phyloP scores from a whole-genome alignment of 768 basidiomycete species.

The Lentinula lateritia region DNA sequence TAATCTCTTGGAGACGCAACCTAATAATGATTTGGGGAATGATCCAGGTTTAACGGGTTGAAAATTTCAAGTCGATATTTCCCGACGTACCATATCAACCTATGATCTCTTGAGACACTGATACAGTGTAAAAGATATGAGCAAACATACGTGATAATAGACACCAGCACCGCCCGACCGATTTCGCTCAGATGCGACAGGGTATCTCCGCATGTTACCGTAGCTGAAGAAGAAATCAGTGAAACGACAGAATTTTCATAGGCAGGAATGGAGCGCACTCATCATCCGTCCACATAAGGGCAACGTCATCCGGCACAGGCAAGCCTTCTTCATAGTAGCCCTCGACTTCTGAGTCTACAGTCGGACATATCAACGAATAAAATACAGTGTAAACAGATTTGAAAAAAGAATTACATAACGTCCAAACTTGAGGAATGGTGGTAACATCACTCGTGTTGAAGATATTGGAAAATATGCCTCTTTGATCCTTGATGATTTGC shows the following conservation, averaged over 20 bases:
- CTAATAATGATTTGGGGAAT: conserved; percentile 17
- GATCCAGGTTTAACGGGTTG: background rate
- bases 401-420: conserved; percentile 39
- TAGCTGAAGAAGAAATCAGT: conserved; percentile 30
- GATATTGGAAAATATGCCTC: conserved; percentile 48
- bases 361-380: background rate
- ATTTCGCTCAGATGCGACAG: conserved; percentile 45
- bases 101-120: conserved; percentile 12
- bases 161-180: conserved; percentile 66
- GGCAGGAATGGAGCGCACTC: conserved; percentile 32
- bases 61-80: background rate
- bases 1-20: conserved; percentile 64
- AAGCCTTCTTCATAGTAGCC: conserved; percentile 62
- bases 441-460: conserved; percentile 42
- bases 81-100: conserved; percentile 39
- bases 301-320: conserved; percentile 59
- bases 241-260: background rate
- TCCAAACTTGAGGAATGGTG: conserved; percentile 62
- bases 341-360: conserved; percentile 53
- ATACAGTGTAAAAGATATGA: background rate
- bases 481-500: conserved; percentile 55
- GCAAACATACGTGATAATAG: conserved; percentile 55
- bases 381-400: background rate
- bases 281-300: conserved; percentile 67
- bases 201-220: conserved; percentile 66